Base-by-base conservation (phyloP, 1,139 yeast species). In the Spathaspora sp. region DNA sequence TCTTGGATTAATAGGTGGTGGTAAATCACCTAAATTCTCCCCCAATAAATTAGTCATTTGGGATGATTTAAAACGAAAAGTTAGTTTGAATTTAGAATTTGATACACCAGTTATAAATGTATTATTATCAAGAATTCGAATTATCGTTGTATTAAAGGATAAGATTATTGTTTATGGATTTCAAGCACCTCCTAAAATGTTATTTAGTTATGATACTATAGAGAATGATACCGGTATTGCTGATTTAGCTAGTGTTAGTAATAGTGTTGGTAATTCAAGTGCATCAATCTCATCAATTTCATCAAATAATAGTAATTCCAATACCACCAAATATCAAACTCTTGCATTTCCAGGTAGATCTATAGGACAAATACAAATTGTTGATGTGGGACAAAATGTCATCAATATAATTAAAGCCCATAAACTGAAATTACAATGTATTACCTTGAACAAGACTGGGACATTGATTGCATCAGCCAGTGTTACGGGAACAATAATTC, bases 1-100 rank as follows among this genome's bases (percentile, higher is more conserved):
- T 61, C 74, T 91, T 47, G 97, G 93, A 1, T 65, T 91, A 40
- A 89, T 90, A 1, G 97, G 97, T 0, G 96, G 97, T 9, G 97
- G 97, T 0, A 74, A 78, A 50, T 76, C 78, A 49, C 97, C 97
- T 31, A 76, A 81, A 55, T 87, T 82, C 58, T 87, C 96, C 2
- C 76, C 80, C 55, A 89, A 89, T 64, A 86, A 86, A 60, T 74
- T 86, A 42, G 77, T 89, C 29, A 84, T 91, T 13, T 91, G 97
- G 97, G 97, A 91, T 65, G 98, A 91, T 61, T 65, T 89, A 51
- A 87, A 89, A 63, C 78, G 86, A 45, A 84, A 84, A 56, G 84
- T 83, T 39, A 86, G 91, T n/a, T 72, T 89, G 24, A 77, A 80
- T 27, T 67, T 91, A 48, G 95, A 87, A 61, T 89, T 90, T 59